Percentiles rank a stretch among this genome's conserved stretches.
Evolutionary conservation across 768 basidiomycete species (phyloP).

Genomic region (Suillus luteus): DNA sequence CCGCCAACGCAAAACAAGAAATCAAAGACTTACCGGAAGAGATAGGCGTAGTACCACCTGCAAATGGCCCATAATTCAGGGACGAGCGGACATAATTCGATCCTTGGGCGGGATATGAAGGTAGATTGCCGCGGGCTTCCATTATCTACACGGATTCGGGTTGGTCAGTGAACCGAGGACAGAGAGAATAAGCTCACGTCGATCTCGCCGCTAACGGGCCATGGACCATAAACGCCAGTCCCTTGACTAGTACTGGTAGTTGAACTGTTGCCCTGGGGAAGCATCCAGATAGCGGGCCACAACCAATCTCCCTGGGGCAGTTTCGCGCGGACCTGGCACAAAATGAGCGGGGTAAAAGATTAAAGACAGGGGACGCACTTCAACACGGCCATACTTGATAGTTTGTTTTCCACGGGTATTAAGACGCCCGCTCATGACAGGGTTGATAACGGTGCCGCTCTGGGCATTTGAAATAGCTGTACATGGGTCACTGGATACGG

Average conservation of each 20-base stretch:
- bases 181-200: constrained; percentile 42
- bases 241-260: constrained; percentile 11
- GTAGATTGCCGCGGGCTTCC: constrained; percentile 54
- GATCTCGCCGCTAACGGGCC: constrained; percentile 60
- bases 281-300: constrained; percentile 37
- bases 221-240: constrained; percentile 34
- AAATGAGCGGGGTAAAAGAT: not conserved
- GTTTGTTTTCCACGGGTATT: constrained; percentile 48
- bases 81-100: constrained; percentile 53
- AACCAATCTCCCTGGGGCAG: constrained; percentile 54
- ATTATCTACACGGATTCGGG: constrained; percentile 39
- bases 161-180: not conserved
- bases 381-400: constrained; percentile 59
- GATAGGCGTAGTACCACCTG: constrained; percentile 34
- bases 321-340: constrained; percentile 52
- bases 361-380: constrained; percentile 33
- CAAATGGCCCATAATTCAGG: constrained; percentile 68
- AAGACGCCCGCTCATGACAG: constrained; percentile 55
- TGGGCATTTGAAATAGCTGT: constrained; percentile 43
- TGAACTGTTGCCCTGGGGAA: constrained; percentile 29
- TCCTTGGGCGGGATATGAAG: constrained; percentile 44
- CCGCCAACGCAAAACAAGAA: not conserved
- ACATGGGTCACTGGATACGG: constrained; percentile 39
- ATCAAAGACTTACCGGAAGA: constrained; percentile 22
- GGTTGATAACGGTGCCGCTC: constrained; percentile 45